Evolutionary conservation across 2,329 filamentous ascomycete species (phyloP).

Genomic region (Clarireedia homoeocarpa): DNA sequence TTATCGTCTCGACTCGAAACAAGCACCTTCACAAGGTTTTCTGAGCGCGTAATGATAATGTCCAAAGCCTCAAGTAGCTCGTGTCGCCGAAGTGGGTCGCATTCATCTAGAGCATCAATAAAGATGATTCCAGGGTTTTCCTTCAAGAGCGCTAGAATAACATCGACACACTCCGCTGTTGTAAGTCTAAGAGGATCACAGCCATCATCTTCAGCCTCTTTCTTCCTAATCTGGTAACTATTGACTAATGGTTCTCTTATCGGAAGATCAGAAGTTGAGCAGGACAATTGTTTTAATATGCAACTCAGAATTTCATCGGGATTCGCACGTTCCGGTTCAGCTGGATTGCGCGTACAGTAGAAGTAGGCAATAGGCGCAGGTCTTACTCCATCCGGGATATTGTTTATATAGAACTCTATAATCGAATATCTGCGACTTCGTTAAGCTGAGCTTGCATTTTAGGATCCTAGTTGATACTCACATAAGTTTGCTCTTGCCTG

Average conservation of each 20-base stretch:
- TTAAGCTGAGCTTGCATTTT: not conserved
- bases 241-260: conserved; percentile 8
- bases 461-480: not conserved
- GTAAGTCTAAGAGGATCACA: conserved; percentile 10
- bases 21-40: conserved; percentile 13
- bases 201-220: conserved; percentile 11
- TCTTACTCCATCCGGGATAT: not conserved
- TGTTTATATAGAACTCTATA: not conserved
- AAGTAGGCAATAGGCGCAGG: conserved; percentile 6
- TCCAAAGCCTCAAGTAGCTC: conserved; percentile 10
- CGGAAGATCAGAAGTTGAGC: conserved; percentile 5
- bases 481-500: not conserved
- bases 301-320: conserved; percentile 7
- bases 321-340: conserved; percentile 8
- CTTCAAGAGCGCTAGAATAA: conserved; percentile 6
- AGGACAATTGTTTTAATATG: conserved; percentile 8
- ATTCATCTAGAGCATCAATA: conserved; percentile 15
- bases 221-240: conserved; percentile 2
- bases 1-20: conserved; percentile 11
- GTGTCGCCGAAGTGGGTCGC: not conserved
- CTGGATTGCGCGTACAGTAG: conserved; percentile 12
- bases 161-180: conserved; percentile 10
- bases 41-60: conserved; percentile 6
- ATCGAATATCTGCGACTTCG: not conserved
- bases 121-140: conserved; percentile 8